Evolutionary conservation across 2,329 filamentous ascomycete genomes (phyloP).

Genomic region (Alternaria consortialis): DNA sequence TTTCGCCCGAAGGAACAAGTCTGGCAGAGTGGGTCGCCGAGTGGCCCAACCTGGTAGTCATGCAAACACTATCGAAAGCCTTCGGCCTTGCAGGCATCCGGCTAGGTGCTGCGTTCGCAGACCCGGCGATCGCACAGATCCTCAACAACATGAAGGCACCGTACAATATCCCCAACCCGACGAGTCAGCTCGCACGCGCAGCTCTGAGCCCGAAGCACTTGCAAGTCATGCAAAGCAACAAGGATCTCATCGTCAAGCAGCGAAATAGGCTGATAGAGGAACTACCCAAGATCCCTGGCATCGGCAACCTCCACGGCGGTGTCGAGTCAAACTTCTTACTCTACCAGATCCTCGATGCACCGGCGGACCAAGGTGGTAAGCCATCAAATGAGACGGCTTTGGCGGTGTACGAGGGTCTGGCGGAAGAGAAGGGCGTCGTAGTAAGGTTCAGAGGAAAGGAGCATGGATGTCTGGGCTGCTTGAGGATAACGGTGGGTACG

Average conservation of each 20-base stretch:
- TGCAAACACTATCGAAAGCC: slow-evolving; percentile 98
- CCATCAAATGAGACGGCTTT: slow-evolving; percentile 82
- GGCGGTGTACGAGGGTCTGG: slow-evolving; percentile 82
- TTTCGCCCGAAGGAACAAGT: slow-evolving; percentile 79
- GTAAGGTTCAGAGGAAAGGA: slow-evolving; percentile 95
- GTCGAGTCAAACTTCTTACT: slow-evolving; percentile 87
- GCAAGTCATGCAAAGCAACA: slow-evolving; percentile 74
- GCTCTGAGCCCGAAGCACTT: slow-evolving; percentile 75
- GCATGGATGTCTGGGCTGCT: slow-evolving; percentile 84
- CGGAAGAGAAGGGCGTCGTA: slow-evolving; percentile 87
- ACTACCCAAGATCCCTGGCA: slow-evolving; percentile 76
- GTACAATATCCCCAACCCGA: slow-evolving; percentile 93
- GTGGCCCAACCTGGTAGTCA: slow-evolving; percentile 94
- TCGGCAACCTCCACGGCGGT: slow-evolving; percentile 84
- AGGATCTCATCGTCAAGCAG: slow-evolving; percentile 75
- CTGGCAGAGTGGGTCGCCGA: slow-evolving; percentile 91
- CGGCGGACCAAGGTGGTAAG: slow-evolving; percentile 64
- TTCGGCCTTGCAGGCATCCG: slow-evolving; percentile 96
- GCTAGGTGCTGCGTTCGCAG: slow-evolving; percentile 84
- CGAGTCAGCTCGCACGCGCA: slow-evolving; percentile 78
- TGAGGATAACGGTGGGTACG: slow-evolving; percentile 92
- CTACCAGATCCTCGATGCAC: slow-evolving; percentile 80
- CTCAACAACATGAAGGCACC: slow-evolving; percentile 95
- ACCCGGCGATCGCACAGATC: slow-evolving; percentile 75
- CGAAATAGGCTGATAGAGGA: slow-evolving; percentile 77